Evolutionary conservation across 495 filamentous ascomycete species (phyloP).

Genomic region (Neurospora sp.): DNA sequence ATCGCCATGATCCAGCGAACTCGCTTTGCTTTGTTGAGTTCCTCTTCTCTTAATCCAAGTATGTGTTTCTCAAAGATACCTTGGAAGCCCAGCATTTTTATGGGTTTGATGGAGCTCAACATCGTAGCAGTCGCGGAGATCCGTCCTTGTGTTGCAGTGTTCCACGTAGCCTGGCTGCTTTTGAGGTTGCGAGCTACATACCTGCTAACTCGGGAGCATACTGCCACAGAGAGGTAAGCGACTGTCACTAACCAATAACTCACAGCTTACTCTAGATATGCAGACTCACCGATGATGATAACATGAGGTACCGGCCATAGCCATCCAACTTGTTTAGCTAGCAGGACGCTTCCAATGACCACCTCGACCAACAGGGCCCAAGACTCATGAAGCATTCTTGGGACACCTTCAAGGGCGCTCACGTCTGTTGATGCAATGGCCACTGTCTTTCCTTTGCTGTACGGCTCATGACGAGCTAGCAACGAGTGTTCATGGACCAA

Average conservation of each 20-base stretch:
- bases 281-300: conserved; percentile 40
- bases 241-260: not conserved
- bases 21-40: conserved; percentile 44
- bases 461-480: conserved; percentile 27
- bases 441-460: conserved; percentile 41
- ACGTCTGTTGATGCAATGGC: conserved; percentile 51
- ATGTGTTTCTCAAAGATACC: conserved; percentile 29
- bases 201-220: conserved; percentile 31
- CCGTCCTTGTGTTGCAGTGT: conserved; percentile 41
- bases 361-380: conserved; percentile 50
- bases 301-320: conserved; percentile 45
- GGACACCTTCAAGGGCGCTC: conserved; percentile 16
- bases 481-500: conserved; percentile 50
- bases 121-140: conserved; percentile 42
- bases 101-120: conserved; percentile 46
- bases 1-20: conserved; percentile 38
- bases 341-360: conserved; percentile 45
- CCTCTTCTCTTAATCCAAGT: conserved; percentile 42
- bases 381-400: conserved; percentile 29
- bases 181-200: conserved; percentile 39
- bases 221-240: conserved; percentile 8
- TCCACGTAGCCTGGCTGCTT: conserved; percentile 39
- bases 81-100: conserved; percentile 56
- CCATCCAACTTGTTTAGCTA: conserved; percentile 48
- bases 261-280: not conserved